Evolutionary conservation across 2,329 filamentous ascomycete genomes (phyloP).

Genomic region (Fusarium sp.): DNA sequence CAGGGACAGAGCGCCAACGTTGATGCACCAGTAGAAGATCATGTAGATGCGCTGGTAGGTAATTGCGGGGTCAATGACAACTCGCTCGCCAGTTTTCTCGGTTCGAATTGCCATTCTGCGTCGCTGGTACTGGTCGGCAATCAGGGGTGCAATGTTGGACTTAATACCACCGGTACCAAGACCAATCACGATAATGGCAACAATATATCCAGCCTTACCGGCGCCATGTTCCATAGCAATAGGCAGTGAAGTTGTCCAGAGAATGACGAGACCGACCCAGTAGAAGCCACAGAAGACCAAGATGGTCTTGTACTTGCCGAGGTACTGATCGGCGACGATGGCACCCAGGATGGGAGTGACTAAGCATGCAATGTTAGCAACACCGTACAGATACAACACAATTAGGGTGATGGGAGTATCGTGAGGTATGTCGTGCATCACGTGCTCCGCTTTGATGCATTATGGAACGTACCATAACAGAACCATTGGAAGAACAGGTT

Average conservation of each 20-base stretch:
- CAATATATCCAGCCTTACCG: constrained; percentile 66
- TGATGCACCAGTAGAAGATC: constrained; percentile 83
- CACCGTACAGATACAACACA: too few relatives aligned
- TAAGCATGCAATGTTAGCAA: constrained; percentile 9
- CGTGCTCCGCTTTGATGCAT: too few relatives aligned
- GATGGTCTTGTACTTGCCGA: constrained; percentile 75
- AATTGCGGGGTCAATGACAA: constrained; percentile 76
- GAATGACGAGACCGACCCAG: constrained; percentile 68
- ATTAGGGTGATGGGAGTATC: too few relatives aligned
- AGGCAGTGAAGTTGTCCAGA: constrained; percentile 66
- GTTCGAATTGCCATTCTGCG: constrained; percentile 64
- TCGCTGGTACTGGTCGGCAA: constrained; percentile 77
- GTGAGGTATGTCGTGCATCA: too few relatives aligned
- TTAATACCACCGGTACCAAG: constrained; percentile 80
- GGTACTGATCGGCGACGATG: constrained; percentile 70
- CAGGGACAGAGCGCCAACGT: constrained; percentile 78
- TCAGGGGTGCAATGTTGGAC: constrained; percentile 71
- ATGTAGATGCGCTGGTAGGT: constrained; percentile 80
- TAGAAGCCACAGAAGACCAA: constrained; percentile 71
- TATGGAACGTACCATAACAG: constrained; percentile 53
- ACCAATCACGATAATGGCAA: constrained; percentile 74
- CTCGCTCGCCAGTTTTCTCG: constrained; percentile 66
- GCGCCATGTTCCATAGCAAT: constrained; percentile 55
- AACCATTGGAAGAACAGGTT: constrained; percentile 71
- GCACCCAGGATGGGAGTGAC: constrained; percentile 64